Percentiles rank a stretch among this genome's conserved stretches.
Conservation (phyloP, 1,284 basidiomycete genomes). For the Coriolopsis trogii region DNA sequence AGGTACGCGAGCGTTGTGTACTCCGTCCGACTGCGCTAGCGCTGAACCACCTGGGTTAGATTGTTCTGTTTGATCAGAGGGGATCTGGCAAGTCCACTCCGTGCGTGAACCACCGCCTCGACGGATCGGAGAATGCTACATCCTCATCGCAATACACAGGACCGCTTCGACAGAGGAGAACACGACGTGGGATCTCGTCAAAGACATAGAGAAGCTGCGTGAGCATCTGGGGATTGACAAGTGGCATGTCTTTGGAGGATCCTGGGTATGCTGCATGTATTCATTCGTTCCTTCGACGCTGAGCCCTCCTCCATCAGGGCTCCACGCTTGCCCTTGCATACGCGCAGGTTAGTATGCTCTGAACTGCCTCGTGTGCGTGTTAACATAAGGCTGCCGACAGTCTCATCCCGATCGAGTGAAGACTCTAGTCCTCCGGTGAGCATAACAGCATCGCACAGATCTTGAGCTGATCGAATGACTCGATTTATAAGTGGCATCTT, state of each 20-base stretch:
- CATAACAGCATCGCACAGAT: not conserved
- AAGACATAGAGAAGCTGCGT: slow-evolving; percentile 85
- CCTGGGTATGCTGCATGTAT: slow-evolving; percentile 60
- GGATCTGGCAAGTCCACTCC: slow-evolving; percentile 88
- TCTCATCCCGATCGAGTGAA: slow-evolving; percentile 82
- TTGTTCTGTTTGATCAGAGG: slow-evolving; percentile 83
- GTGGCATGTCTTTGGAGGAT: slow-evolving; percentile 93
- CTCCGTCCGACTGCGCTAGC: not conserved
- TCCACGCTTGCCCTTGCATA: slow-evolving; percentile 91
- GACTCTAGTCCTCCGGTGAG: slow-evolving; percentile 79
- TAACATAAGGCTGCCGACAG: slow-evolving; percentile 37
- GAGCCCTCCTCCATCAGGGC: slow-evolving; percentile 56
- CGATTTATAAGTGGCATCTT: slow-evolving; percentile 75
- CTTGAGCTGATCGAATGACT: no score
- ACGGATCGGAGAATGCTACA: not conserved
- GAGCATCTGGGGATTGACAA: slow-evolving; percentile 69
- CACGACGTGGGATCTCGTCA: slow-evolving; percentile 94
- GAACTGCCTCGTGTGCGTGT: not conserved
- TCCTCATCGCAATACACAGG: slow-evolving; percentile 38
- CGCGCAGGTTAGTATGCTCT: slow-evolving; percentile 59
- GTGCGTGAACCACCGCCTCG: slow-evolving; percentile 40
- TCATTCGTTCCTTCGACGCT: not conserved
- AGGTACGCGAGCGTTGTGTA: slow-evolving; percentile 43
- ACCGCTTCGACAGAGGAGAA: slow-evolving; percentile 82
- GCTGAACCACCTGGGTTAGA: slow-evolving; percentile 41